These are phyloP conservation scores for Russula sp. DNA, from an alignment of 768 basidiomycete species.

Conservation along the genomic window DNA sequence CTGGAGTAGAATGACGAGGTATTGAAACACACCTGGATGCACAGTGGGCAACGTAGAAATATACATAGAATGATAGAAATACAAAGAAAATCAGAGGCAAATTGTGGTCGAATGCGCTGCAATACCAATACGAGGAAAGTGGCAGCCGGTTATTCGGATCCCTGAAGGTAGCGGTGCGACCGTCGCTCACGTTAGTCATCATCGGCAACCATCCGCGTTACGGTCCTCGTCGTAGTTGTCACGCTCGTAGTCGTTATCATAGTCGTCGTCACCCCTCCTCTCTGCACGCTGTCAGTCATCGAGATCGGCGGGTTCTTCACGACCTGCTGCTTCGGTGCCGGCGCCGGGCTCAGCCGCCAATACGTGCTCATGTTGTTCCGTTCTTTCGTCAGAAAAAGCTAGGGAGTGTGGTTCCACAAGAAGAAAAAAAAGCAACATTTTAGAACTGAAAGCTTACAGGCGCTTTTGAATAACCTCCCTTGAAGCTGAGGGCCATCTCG, in stretches of 20 bases:
- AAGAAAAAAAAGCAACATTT: not conserved
- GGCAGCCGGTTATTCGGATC: too few species aligned
- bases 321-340: conserved; percentile 26
- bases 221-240: conserved; percentile 27
- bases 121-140: too few species aligned
- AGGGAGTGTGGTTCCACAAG: not conserved
- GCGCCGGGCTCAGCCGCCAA: conserved; percentile 25
- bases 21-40: too few species aligned
- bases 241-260: conserved; percentile 29
- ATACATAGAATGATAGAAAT: too few species aligned
- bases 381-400: conserved; percentile 27
- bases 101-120: too few species aligned
- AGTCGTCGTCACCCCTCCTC: not conserved
- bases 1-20: too few species aligned
- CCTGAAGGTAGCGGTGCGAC: too few species aligned
- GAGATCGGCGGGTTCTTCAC: conserved; percentile 25
- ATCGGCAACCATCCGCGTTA: conserved; percentile 22
- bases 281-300: not conserved
- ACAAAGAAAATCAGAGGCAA: too few species aligned
- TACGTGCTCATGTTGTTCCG: conserved; percentile 21
- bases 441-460: conserved; percentile 13
- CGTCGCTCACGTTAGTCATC: conserved; percentile 10
- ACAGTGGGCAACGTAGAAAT: too few species aligned
- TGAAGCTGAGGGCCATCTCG: conserved; percentile 23
- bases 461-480: conserved; percentile 20